phyloP scores from a whole-genome alignment of 805 yeast species.

The Candida hispaniensis region DNA sequence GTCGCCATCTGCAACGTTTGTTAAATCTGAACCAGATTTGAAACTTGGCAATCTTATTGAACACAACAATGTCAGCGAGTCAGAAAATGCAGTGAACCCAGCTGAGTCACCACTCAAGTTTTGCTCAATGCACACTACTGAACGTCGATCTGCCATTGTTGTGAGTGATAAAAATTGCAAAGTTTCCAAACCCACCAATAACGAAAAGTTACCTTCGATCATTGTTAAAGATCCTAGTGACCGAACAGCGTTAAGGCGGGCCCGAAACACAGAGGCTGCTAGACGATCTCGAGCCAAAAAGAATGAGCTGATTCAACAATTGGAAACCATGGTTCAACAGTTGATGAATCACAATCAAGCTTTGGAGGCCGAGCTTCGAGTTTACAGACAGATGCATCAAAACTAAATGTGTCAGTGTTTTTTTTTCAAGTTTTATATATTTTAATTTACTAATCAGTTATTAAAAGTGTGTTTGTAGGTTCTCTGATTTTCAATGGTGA shows the following conservation, averaged over 20 bases:
- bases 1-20: conserved; percentile 4
- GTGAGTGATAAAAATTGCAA: conserved; percentile 12
- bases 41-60: background rate
- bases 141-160: conserved; percentile 19
- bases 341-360: conserved; percentile 45
- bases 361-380: conserved; percentile 41
- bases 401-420: too few relatives aligned
- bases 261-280: conserved; percentile 87
- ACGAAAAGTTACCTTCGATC: conserved; percentile 56
- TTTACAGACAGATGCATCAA: conserved; percentile 13
- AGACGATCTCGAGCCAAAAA: conserved; percentile 90
- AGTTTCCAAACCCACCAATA: conserved; percentile 11
- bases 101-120: conserved; percentile 13
- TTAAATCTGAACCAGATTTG: conserved; percentile 1
- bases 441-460: too few relatives aligned
- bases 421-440: too few relatives aligned
- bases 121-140: conserved; percentile 15
- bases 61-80: conserved; percentile 12
- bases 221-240: conserved; percentile 44
- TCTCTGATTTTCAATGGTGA: too few relatives aligned
- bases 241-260: conserved; percentile 64
- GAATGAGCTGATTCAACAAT: conserved; percentile 73
- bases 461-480: too few relatives aligned
- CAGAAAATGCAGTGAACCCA: too few relatives aligned
- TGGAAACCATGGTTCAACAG: conserved; percentile 66